phyloP scores from a whole-genome alignment of 2,329 filamentous ascomycete species.

The Emergomyces pasteurianus region DNA sequence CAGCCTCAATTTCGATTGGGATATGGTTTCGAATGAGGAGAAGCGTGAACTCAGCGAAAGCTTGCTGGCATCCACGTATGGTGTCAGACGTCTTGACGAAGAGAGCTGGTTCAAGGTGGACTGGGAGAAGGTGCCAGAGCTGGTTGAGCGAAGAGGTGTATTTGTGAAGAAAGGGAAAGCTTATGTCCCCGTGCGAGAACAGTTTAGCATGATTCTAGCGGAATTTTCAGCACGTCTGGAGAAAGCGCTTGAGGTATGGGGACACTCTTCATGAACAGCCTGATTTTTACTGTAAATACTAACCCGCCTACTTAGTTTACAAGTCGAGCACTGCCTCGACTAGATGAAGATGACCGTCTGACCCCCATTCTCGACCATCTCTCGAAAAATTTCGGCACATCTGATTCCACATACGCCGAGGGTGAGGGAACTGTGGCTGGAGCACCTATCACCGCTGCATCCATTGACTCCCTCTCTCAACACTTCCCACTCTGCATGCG shows the following conservation, averaged over 20 bases:
- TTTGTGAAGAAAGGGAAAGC: slow-evolving; percentile 72
- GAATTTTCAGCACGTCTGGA: slow-evolving; percentile 76
- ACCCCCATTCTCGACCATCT: slow-evolving; percentile 65
- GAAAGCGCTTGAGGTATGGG: slow-evolving; percentile 62
- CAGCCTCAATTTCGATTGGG: slow-evolving; percentile 70
- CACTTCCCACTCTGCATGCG: slow-evolving; percentile 93
- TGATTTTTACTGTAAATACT: too few relatives aligned
- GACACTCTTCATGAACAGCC: background rate
- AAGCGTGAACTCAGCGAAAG: slow-evolving; percentile 54
- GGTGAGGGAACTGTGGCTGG: slow-evolving; percentile 54
- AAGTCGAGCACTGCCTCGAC: slow-evolving; percentile 74
- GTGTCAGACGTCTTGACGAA: slow-evolving; percentile 49
- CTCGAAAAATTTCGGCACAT: slow-evolving; percentile 91
- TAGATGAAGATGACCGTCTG: slow-evolving; percentile 93
- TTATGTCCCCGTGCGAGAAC: slow-evolving; percentile 78
- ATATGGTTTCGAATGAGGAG: slow-evolving; percentile 68
- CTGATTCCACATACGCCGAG: slow-evolving; percentile 67
- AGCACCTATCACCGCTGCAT: slow-evolving; percentile 62
- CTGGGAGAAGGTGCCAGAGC: slow-evolving; percentile 82
- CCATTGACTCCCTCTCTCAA: slow-evolving; percentile 65
- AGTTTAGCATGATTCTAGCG: slow-evolving; percentile 75
- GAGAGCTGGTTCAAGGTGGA: slow-evolving; percentile 94
- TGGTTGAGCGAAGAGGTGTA: slow-evolving; percentile 69
- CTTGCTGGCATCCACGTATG: slow-evolving; percentile 46
- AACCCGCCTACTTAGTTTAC: slow-evolving; percentile 49